A percentile compares a stretch with the other conserved stretches of the same genome.
These are phyloP conservation scores for Quercus lobata DNA, from an alignment of 331 rosid species.

Conservation along the genomic window DNA sequence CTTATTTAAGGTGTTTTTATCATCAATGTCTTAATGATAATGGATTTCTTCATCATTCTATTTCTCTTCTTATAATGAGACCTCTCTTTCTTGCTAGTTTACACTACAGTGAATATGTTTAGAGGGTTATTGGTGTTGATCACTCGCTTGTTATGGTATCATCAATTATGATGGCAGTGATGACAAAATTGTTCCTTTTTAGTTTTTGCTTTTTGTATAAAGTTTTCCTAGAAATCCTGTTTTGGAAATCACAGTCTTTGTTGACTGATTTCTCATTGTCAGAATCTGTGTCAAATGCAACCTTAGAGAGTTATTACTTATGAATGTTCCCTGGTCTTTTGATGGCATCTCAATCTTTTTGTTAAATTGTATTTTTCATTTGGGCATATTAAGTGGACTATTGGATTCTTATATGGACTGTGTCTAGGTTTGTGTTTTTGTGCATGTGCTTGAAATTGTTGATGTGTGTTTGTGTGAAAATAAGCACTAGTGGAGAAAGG, in stretches of 20 bases:
- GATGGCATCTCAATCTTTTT: background rate
- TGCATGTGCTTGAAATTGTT: background rate
- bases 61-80: background rate
- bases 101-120: background rate
- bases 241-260: background rate
- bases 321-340: background rate
- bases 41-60: too few species aligned
- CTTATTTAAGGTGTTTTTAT: background rate
- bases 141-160: background rate
- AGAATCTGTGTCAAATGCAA: background rate
- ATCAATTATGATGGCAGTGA: background rate
- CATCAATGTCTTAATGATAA: background rate
- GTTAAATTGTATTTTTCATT: background rate
- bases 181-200: background rate
- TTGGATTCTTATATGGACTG: background rate
- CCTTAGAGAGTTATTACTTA: background rate
- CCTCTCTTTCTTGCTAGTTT: background rate
- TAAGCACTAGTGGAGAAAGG: background rate
- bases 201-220: background rate
- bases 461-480: background rate
- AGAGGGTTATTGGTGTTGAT: background rate
- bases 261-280: background rate
- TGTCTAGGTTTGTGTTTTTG: background rate
- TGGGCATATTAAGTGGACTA: background rate
- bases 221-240: background rate